These are phyloP conservation scores for Phlyctochytrium planicorne DNA, from an alignment of 192 early-diverging fungal species.

Conservation along the genomic window DNA sequence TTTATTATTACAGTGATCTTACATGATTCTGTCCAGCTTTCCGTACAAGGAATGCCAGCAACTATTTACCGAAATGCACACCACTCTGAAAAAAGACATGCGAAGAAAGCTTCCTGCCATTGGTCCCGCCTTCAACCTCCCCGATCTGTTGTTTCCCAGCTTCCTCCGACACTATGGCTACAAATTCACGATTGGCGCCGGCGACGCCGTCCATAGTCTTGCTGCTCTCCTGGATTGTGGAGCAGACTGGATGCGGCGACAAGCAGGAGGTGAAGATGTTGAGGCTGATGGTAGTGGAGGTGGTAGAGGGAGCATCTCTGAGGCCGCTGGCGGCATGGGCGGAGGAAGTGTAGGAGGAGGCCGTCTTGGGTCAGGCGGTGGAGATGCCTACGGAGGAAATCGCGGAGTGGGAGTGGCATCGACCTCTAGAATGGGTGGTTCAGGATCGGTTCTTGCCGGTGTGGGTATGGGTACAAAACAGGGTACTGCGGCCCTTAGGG, in stretches of 20 bases:
- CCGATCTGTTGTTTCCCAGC: constrained; percentile 72
- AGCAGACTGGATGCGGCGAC: constrained; percentile 40
- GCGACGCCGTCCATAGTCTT: constrained; percentile 79
- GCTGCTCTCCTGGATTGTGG: constrained; percentile 70
- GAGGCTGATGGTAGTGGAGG: constrained; percentile 12
- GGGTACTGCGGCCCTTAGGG: constrained; percentile 39
- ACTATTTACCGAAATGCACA: constrained; percentile 70
- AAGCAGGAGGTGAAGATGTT: constrained; percentile 28
- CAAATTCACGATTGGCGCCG: constrained; percentile 62
- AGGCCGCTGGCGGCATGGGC: constrained; percentile 5
- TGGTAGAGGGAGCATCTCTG: too few relatives aligned
- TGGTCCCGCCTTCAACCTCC: constrained; percentile 73
- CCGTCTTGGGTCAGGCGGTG: constrained; percentile 1
- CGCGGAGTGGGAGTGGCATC: neutral
- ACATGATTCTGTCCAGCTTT: constrained; percentile 50
- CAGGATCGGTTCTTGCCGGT: constrained; percentile 21
- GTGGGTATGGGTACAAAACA: constrained; percentile 45
- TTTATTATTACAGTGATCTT: neutral
- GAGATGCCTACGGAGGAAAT: neutral
- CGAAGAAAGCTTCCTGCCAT: constrained; percentile 61
- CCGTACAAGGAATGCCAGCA: constrained; percentile 77
- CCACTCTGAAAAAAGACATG: constrained; percentile 55
- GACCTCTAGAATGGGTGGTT: neutral
- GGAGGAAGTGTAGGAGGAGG: constrained; percentile 5
- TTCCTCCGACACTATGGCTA: constrained; percentile 78